Evolutionary conservation across 176 grass and related monocot species (phyloP).

Genomic region (Cenchrus fungigraminus): DNA sequence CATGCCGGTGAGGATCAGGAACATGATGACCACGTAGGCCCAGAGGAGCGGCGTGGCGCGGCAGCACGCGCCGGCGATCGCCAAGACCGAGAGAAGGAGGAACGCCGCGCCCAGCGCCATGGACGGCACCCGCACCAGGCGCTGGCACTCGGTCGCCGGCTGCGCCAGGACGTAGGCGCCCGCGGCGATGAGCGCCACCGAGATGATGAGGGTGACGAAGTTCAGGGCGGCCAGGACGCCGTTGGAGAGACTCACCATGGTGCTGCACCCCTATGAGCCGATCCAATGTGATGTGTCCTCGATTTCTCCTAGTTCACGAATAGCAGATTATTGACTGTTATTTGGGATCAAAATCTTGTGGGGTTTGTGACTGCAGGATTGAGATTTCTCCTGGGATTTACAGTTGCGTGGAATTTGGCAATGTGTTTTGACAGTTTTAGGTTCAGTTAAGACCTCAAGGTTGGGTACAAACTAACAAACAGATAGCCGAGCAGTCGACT

Average conservation of each 20-base stretch:
- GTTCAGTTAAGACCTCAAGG: neutral
- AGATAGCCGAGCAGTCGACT: neutral
- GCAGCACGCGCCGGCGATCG: constrained; percentile 59
- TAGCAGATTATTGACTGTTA: neutral
- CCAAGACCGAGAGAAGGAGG: constrained; percentile 63
- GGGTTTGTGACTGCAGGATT: neutral
- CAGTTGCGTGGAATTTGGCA: neutral
- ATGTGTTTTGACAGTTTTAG: neutral
- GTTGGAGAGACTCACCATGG: constrained; percentile 66
- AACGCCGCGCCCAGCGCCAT: constrained; percentile 51
- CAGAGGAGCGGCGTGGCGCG: constrained; percentile 59
- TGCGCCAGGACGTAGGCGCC: constrained; percentile 48
- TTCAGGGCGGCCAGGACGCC: constrained; percentile 56
- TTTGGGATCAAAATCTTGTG: neutral
- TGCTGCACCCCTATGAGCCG: neutral
- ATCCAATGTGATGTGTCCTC: neutral
- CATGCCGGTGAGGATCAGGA: constrained; percentile 64
- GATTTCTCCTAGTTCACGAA: neutral
- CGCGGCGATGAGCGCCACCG: constrained; percentile 51
- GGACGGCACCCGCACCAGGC: constrained; percentile 46
- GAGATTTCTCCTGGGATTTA: constrained; percentile 3
- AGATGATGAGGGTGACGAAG: constrained; percentile 43
- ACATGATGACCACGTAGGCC: constrained; percentile 57
- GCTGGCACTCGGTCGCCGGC: constrained; percentile 55
- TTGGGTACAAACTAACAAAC: neutral